These are phyloP conservation scores for Mrakia blollopis DNA, from an alignment of 768 basidiomycete species.

Conservation along the genomic window DNA sequence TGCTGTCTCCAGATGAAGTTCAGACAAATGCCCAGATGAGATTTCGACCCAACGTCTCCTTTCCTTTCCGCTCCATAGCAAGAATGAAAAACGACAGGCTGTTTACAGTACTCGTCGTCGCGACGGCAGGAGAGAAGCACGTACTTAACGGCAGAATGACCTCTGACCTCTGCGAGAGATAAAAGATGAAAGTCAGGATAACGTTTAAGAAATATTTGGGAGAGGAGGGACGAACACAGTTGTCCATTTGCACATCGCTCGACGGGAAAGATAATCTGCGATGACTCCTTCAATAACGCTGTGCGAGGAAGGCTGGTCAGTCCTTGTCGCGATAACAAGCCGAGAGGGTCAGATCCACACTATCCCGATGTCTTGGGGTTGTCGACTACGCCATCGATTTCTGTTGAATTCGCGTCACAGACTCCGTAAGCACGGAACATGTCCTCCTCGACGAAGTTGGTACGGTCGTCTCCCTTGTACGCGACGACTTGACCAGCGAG, in stretches of 20 bases:
- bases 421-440: constrained; percentile 22
- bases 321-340: background rate
- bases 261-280: constrained; percentile 7
- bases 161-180: background rate
- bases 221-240: background rate
- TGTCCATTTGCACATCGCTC: constrained; percentile 9
- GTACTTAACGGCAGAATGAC: background rate
- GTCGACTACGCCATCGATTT: constrained; percentile 3
- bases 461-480: constrained; percentile 19
- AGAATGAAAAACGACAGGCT: no score
- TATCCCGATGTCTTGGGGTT: background rate
- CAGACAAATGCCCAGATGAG: no score
- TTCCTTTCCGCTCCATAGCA: no score
- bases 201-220: no score
- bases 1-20: no score
- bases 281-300: constrained; percentile 4
- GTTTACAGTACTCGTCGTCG: no score
- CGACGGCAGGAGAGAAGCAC: no score
- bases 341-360: background rate
- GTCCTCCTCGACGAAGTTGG: constrained; percentile 1
- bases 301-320: background rate
- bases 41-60: no score
- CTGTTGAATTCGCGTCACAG: constrained; percentile 22
- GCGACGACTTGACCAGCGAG: constrained; percentile 1
- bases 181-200: background rate